phyloP scores from a whole-genome alignment of 768 basidiomycete genomes.

The Artomyces pyxidatus region DNA sequence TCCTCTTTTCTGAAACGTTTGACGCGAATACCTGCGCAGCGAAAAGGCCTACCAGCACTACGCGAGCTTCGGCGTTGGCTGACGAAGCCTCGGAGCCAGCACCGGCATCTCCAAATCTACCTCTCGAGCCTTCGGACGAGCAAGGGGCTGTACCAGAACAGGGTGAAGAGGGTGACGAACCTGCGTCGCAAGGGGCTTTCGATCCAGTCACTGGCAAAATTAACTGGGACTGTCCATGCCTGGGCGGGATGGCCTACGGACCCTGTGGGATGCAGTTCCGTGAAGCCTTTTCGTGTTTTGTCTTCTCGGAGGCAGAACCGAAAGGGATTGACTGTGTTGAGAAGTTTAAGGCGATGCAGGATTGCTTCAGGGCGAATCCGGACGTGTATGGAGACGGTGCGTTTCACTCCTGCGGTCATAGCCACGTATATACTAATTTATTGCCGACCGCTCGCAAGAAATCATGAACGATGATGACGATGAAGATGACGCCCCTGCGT shows the following conservation, averaged over 20 bases:
- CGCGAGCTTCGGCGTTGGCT: constrained; percentile 1
- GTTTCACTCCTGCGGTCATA: constrained; percentile 19
- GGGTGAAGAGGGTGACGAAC: constrained; percentile 20
- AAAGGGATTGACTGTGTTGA: constrained; percentile 98
- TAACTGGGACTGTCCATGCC: constrained; percentile 99
- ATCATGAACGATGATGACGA: constrained; percentile 14
- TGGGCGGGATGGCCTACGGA: constrained; percentile 98
- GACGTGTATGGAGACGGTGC: constrained; percentile 92
- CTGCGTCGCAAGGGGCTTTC: constrained; percentile 50
- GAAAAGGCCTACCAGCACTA: constrained; percentile 1
- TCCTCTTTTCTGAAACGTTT: constrained; percentile 4
- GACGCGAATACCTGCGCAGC: constrained; percentile 2
- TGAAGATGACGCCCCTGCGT: constrained; percentile 5
- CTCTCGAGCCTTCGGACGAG: neutral
- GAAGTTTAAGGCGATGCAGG: constrained; percentile 96
- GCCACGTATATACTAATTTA: neutral
- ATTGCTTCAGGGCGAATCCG: constrained; percentile 93
- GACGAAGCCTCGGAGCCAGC: constrained; percentile 2
- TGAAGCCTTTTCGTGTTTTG: constrained; percentile 95
- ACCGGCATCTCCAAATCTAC: neutral
- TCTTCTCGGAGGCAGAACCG: constrained; percentile 88
- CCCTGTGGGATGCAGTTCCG: constrained; percentile 92
- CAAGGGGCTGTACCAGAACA: constrained; percentile 9
- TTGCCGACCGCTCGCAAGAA: constrained; percentile 1
- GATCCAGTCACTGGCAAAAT: constrained; percentile 98